Conservation (phyloP, 2,329 filamentous ascomycete species). For the Elsinoe ampelina region DNA sequence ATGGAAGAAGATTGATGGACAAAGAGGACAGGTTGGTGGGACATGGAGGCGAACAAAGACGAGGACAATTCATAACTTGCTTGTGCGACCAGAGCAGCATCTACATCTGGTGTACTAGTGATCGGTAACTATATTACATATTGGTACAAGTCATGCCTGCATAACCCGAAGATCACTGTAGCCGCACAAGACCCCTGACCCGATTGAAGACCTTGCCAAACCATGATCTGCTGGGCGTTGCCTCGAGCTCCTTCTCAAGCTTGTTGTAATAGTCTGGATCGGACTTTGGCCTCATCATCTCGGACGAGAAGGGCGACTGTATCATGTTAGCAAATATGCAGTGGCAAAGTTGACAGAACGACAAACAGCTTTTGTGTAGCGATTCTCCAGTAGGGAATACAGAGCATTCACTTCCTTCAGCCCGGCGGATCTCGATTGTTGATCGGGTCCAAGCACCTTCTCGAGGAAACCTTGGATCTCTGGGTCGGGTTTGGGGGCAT, state of each 20-base stretch:
- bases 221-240: conserved; percentile 43
- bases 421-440: conserved; percentile 24
- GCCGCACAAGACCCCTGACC: conserved; percentile 39
- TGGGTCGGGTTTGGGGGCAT: conserved; percentile 19
- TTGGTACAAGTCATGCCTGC: neutral
- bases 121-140: neutral
- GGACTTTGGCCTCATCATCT: conserved; percentile 41
- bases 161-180: conserved; percentile 25
- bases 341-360: neutral
- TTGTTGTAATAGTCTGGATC: conserved; percentile 45
- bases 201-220: conserved; percentile 37
- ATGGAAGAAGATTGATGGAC: no score
- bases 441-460: conserved; percentile 11
- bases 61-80: no score
- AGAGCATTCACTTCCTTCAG: conserved; percentile 47
- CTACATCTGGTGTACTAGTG: no score
- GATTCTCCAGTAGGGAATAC: conserved; percentile 50
- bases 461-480: conserved; percentile 13
- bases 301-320: conserved; percentile 40
- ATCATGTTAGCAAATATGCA: conserved; percentile 5
- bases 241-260: conserved; percentile 44
- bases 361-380: conserved; percentile 39
- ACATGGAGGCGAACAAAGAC: no score
- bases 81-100: no score
- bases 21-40: no score